Conservation (phyloP, 768 basidiomycete genomes). For the Albatrellus ellisii region DNA sequence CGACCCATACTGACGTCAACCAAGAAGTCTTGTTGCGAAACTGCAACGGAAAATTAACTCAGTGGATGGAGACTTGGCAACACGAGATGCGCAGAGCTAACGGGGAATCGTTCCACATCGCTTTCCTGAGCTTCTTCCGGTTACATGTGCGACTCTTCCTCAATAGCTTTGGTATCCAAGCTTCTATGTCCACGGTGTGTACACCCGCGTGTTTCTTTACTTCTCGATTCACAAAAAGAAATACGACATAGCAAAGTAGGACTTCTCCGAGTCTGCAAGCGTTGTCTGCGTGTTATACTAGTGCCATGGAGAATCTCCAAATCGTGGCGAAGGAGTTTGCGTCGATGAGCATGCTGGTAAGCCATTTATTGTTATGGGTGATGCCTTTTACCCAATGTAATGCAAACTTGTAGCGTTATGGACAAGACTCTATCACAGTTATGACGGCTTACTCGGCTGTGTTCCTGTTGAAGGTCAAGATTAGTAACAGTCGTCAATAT, state of each 20-base stretch:
- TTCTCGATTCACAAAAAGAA: slow-evolving; percentile 5
- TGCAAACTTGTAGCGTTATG: slow-evolving; percentile 44
- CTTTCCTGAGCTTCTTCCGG: slow-evolving; percentile 64
- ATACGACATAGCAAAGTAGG: slow-evolving; percentile 32
- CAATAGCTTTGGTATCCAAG: slow-evolving; percentile 73
- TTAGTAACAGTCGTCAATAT: not conserved
- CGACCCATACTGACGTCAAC: slow-evolving; percentile 49
- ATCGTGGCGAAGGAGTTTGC: slow-evolving; percentile 69
- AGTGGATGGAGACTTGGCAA: slow-evolving; percentile 65
- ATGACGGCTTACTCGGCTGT: slow-evolving; percentile 85
- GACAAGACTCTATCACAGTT: slow-evolving; percentile 72
- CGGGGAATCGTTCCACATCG: slow-evolving; percentile 65
- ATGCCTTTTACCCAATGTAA: not conserved
- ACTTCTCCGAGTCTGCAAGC: slow-evolving; percentile 54
- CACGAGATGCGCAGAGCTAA: slow-evolving; percentile 60
- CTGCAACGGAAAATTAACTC: slow-evolving; percentile 58
- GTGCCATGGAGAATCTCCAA: slow-evolving; percentile 55
- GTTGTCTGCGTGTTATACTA: slow-evolving; percentile 56
- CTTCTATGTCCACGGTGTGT: slow-evolving; percentile 42
- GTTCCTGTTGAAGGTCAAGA: slow-evolving; percentile 58
- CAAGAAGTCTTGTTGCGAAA: slow-evolving; percentile 59
- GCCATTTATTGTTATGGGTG: slow-evolving; percentile 14
- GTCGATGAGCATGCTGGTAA: slow-evolving; percentile 58
- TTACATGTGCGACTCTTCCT: slow-evolving; percentile 70
- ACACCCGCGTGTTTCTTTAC: not conserved